A percentile compares a stretch with the other conserved stretches of the same genome.
These are phyloP conservation scores for Ramaria sp. DNA, from an alignment of 768 basidiomycete genomes.

Conservation along the genomic window DNA sequence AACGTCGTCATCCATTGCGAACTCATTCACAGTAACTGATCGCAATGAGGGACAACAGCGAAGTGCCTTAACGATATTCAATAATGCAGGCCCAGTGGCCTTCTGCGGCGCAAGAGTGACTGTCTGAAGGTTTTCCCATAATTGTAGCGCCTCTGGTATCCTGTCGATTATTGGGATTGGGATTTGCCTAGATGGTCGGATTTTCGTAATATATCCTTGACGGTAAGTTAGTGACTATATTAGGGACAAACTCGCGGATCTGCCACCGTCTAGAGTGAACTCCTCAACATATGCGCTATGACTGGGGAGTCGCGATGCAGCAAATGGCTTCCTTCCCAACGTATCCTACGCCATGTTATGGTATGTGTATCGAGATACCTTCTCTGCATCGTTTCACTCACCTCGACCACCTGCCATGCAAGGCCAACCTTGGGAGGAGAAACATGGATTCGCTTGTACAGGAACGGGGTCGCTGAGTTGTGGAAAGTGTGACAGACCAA, in stretches of 20 bases:
- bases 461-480: slow-evolving; percentile 30
- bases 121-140: slow-evolving; percentile 12
- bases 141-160: slow-evolving; percentile 13
- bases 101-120: slow-evolving; percentile 10
- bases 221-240: not conserved
- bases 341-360: slow-evolving; percentile 9
- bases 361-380: slow-evolving; percentile 18
- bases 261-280: not conserved
- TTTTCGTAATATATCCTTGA: slow-evolving; percentile 14
- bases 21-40: slow-evolving; percentile 12
- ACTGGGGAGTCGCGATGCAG: slow-evolving; percentile 28
- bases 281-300: slow-evolving; percentile 31
- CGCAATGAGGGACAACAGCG: slow-evolving; percentile 7
- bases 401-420: slow-evolving; percentile 20
- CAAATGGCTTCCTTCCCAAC: slow-evolving; percentile 25
- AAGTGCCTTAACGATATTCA: slow-evolving; percentile 9
- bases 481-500: slow-evolving; percentile 39
- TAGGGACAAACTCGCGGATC: not conserved
- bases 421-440: slow-evolving; percentile 22
- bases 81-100: slow-evolving; percentile 10
- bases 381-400: slow-evolving; percentile 21
- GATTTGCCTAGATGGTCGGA: slow-evolving; percentile 7
- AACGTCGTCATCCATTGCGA: slow-evolving; percentile 8
- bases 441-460: slow-evolving; percentile 37
- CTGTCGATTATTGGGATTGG: not conserved